Percentiles rank a stretch among this genome's conserved stretches.
Conservation (phyloP, 1,139 yeast genomes). For the Suhomyces guaymorum region DNA sequence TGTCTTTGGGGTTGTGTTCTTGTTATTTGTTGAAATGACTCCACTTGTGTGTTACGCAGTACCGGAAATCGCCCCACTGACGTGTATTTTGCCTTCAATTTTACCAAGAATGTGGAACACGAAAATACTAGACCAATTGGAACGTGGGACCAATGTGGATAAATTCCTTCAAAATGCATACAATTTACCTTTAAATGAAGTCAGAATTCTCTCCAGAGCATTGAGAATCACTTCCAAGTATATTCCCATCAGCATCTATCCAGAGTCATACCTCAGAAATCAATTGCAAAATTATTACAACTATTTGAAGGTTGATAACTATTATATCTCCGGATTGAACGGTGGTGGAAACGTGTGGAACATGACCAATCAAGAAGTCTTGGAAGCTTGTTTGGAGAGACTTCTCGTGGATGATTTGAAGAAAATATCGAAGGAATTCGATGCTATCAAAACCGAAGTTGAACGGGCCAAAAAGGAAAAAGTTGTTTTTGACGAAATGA, state of each 20-base stretch:
- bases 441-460: conserved; percentile 17
- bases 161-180: conserved; percentile 39
- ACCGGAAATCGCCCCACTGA: conserved; percentile 68
- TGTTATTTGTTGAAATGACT: conserved; percentile 63
- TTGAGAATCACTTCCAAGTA: conserved; percentile 43
- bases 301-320: conserved; percentile 53
- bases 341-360: conserved; percentile 52
- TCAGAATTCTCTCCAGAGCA: conserved; percentile 32
- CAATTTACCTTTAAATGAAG: conserved; percentile 39
- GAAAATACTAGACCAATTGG: conserved; percentile 8
- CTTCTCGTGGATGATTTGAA: conserved; percentile 39
- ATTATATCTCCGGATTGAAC: conserved; percentile 43
- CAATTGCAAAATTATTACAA: conserved; percentile 42
- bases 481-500: conserved; percentile 23
- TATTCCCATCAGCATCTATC: conserved; percentile 39
- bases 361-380: conserved; percentile 43
- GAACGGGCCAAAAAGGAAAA: conserved; percentile 15
- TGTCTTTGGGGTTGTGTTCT: conserved; percentile 55
- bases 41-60: conserved; percentile 58
- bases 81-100: conserved; percentile 62
- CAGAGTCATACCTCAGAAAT: conserved; percentile 39
- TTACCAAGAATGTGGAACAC: conserved; percentile 39
- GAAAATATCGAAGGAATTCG: conserved; percentile 18
- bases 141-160: background rate
- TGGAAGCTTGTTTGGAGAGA: conserved; percentile 51